Base-by-base conservation (phyloP, 805 yeast species). In the Candida insectorum region DNA sequence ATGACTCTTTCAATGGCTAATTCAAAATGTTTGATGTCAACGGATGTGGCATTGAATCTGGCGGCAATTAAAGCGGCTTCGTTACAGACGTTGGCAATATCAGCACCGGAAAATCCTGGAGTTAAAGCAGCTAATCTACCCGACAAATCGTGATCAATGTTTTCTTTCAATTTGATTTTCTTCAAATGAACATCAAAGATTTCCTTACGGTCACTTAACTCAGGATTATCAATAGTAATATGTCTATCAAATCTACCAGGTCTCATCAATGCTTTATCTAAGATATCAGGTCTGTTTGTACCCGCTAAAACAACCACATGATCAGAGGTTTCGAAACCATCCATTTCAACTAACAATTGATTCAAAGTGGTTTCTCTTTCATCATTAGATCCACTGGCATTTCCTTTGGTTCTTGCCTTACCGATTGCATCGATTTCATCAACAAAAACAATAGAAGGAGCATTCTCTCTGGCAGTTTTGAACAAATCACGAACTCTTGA, bases 371-470 rank as follows among this genome's bases (percentile, higher is more conserved):
- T 83, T 60, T 89, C 96, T 58, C 95, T 80, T 67, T 88, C 97
- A 58, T 88, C 97, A 52, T 88, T 86, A 16, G 41, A 39, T 34
- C 95, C 94, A 26, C 84, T 79, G 56, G 81, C 72, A 47, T 73
- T 73, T 22, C 85, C 84, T 48, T 81, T 81, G 24, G 75, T 69
- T 67, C 93, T 74, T 38, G 81, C 83, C 60, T 84, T 86, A 54
- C 97, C 97, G 54, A 88, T 89, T 14, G 97, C 96, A 68, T 88
- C 97, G 50, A 88, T 89, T 64, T 88, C 97, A 65, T 88, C 97
- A 32, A 88, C 86, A 55, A 88, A 88, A 34, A 88, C 81, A 49
- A 88, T 88, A 3, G 94, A 73, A 5, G 97, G 97, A 0, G 96
- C 93, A 69, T 78, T 82, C 43, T 83, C 84, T 51, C 95, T 74